Base-by-base conservation (phyloP, 2,329 filamentous ascomycete species). In the Sarocladium strictum region DNA sequence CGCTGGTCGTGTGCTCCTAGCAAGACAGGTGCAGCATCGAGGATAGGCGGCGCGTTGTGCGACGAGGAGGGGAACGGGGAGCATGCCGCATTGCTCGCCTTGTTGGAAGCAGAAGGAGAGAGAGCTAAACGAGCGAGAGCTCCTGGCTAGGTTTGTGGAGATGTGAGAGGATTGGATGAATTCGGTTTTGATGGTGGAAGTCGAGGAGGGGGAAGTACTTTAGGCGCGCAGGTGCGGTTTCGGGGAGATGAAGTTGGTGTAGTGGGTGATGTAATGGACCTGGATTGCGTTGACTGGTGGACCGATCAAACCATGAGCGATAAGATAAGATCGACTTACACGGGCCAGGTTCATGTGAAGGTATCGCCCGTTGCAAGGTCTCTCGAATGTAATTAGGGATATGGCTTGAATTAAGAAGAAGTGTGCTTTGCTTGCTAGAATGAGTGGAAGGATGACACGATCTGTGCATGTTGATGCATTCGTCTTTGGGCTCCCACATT, bases 11-110 rank as follows among this genome's bases (percentile, higher is more conserved):
- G 60, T 64, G 66, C 59, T 58, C 59, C 58, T 55, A 60, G 32
- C 27, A 23, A 51, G 49, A 23, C 51, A 40, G 56, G 56, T 59
- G 55, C 41, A 49, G 58, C 45, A 35, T 38, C 37, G 58, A 53
- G 55, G 57, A 53, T 41, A 52, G 21, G 32, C 33, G 27, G 32
- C 33, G 27, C 19, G 43, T 53, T 17, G 51, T 26, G 50, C 57
- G 57, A 57, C 59, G 61, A 61, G 63, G 61, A 64, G 59, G 58
- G 58, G 59, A 43, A 37, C 41, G 29, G 57, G 57, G 60, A 76
- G 77, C 83, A 86, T 86, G 72, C 81, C 81, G 83, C 81, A 84
- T 84, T 72, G 72, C 75, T 51, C 27, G 9, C 7, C n/a, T 32
- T n/a, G 73, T 5, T 38, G 35, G 69, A 49, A 53, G 37, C 37